Evolutionary conservation across 139 green algal species (phyloP), one percentile per base, ranked within the genome.

Genomic region (Chlamydomonas sp.): DNA sequence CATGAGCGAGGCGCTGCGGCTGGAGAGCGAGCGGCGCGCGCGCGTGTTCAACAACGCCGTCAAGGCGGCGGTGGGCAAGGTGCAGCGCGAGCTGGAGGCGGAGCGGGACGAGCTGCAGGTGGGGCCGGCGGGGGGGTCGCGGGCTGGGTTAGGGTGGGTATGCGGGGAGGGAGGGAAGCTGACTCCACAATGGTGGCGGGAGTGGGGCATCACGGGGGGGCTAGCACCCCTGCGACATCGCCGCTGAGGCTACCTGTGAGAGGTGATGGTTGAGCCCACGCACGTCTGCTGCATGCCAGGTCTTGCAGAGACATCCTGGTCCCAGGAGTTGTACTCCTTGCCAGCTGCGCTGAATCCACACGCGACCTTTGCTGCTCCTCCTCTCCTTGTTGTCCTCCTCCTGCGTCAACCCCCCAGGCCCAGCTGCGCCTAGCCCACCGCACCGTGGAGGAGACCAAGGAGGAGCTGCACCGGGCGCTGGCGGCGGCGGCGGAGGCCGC

Each of bases 21-120:
- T 69, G 63, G 92, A 95, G 69, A 74, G 75, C 66, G 87, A 95
- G 87, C 90, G 92, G 18, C 87, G 92, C 9, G 90, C 90, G 17
- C 87, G 89, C 49, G 90, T 93, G 78, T 95, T 95, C 92, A 92
- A 93, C 85, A 93, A 93, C 73, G 92, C 92, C 10, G 92, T 95
- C 18, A 90, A 85, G 78, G 84, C 89, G 15, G 92, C 90, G 20
- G 90, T 94, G 61, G 81, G 89, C 66, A 83, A 77, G 62, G 85
- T 93, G 84, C 89, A 92, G 82, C 75, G 74, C 20, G 89, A 93
- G 79, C 89, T 93, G 78, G 92, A 93, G 85, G 89, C 84, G 15
- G 92, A 93, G 86, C 71, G 90, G 57, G 89, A 93, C 66, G 90
- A 90, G 77, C 81, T 91, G 81, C 89, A 92, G 91, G 91, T 90